Evolutionary conservation across 2,329 filamentous ascomycete genomes (phyloP), one percentile per base, ranked within the genome.

Genomic region (Fusarium annulatum): DNA sequence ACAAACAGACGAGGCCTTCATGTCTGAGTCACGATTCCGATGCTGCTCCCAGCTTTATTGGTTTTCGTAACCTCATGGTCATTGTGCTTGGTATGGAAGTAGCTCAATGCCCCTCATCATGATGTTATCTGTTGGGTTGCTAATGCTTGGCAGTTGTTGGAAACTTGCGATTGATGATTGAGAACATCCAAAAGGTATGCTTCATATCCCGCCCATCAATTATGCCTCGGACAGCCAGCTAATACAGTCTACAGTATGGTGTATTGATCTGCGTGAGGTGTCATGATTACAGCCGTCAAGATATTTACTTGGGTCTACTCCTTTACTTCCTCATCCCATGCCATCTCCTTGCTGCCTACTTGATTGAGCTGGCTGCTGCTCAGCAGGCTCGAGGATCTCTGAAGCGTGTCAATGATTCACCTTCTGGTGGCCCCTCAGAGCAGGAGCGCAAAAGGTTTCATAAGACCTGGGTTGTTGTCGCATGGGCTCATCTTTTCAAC

Each of bases 11-110:
- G 42, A 89, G 90, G 66, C 90, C 93, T 12, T 97, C 96, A 30
- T 95, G 93, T 77, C 87, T 98, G 53, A 97, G 94, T 83, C 93
- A 95, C 78, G 96, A 98, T 80, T 89, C 94, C 4, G 84, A 89
- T 51, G 85, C 85, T 16, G 86, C 91, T 5, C 94, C 95, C 28
- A 97, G 94, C 81, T 98, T 98, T 80, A 85, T 97, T 21, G 96
- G 96, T 2, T 98, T 99, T 80, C 88, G 96, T 68, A 99, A 99
- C 81, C 88, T 99, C 72, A 97, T 98, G 94, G 93, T 97, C 43
- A 92, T 98, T 79, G 94, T 98, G 42, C 84, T 97, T 69, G 91
- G 94, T 96, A 88, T 72, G 88, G 28, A 28, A 28, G 71, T 23
- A 33, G 33, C 28, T 58, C 58, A 51, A 16, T 66, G 51, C 67